Evolutionary conservation across 2,329 filamentous ascomycete species (phyloP).

Genomic region (Bisporella sp.): DNA sequence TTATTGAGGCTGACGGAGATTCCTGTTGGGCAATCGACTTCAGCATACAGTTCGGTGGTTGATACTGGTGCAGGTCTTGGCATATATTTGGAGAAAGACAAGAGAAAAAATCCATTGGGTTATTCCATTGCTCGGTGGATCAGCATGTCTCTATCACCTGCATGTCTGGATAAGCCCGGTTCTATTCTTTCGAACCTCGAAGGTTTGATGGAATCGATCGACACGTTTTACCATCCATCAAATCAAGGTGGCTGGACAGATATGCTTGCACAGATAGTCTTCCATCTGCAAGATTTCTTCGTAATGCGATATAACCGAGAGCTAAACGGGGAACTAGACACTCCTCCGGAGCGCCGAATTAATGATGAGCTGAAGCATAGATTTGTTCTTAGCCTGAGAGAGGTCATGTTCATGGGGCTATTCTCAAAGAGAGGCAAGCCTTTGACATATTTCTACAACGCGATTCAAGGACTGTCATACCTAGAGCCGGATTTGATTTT

Average conservation of each 20-base stretch:
- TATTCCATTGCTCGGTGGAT: conserved; percentile 93
- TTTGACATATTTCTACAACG: conserved; percentile 85
- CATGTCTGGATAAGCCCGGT: conserved; percentile 66
- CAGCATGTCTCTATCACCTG: conserved; percentile 84
- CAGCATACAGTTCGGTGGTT: conserved; percentile 74
- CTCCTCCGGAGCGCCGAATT: conserved; percentile 72
- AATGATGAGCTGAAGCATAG: conserved; percentile 76
- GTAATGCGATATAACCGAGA: conserved; percentile 97
- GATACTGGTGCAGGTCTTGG: conserved; percentile 80
- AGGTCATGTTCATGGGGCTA: conserved; percentile 96
- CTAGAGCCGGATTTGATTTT: conserved; percentile 88
- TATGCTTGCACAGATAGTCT: conserved; percentile 81
- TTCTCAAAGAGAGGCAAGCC: conserved; percentile 93
- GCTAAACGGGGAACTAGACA: conserved; percentile 82
- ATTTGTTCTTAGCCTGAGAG: conserved; percentile 82
- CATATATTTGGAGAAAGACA: conserved; percentile 83
- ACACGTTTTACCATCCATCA: conserved; percentile 98
- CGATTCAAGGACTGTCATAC: conserved; percentile 82
- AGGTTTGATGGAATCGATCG: conserved; percentile 86
- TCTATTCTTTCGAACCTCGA: conserved; percentile 83
- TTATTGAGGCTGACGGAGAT: conserved; percentile 87
- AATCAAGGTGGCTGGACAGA: conserved; percentile 91
- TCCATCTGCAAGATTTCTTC: conserved; percentile 91
- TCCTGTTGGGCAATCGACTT: conserved; percentile 90
- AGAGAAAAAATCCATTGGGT: conserved; percentile 83